Conservation (phyloP, 2,329 filamentous ascomycete genomes). For the Zymoseptoria tritici region DNA sequence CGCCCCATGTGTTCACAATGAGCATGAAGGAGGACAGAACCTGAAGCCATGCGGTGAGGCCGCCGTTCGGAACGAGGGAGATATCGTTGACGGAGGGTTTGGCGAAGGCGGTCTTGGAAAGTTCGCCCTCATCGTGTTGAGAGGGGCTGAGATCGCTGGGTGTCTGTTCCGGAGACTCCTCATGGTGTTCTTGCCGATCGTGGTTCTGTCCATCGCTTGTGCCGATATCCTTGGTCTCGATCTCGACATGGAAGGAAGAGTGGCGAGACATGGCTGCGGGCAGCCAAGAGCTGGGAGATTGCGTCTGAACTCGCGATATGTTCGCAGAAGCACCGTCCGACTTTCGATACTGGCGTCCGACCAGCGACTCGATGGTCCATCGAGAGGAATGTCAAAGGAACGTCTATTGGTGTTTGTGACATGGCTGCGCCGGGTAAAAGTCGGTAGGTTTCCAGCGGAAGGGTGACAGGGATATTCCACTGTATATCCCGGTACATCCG, state of each 20-base stretch:
- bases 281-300: not conserved
- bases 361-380: too few species aligned
- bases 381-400: too few species aligned
- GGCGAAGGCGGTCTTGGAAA: constrained; percentile 11
- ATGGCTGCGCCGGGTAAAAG: too few species aligned
- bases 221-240: not conserved
- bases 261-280: not conserved
- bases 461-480: not conserved
- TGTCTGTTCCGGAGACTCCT: not conserved
- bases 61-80: constrained; percentile 40
- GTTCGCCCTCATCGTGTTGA: not conserved
- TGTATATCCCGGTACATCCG: not conserved
- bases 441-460: not conserved
- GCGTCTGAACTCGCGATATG: too few species aligned
- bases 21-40: constrained; percentile 42
- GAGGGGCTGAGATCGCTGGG: not conserved
- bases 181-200: not conserved
- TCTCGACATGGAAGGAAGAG: not conserved
- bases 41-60: constrained; percentile 42
- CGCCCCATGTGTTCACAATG: constrained; percentile 42
- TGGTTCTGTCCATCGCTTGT: not conserved
- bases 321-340: too few species aligned
- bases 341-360: too few species aligned
- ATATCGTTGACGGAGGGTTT: constrained; percentile 36
- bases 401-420: too few species aligned